A percentile compares a stretch with the other conserved stretches of the same genome.
Evolutionary conservation across 1,284 basidiomycete species (phyloP).

Genomic region (Coniferiporia sulphurascens): DNA sequence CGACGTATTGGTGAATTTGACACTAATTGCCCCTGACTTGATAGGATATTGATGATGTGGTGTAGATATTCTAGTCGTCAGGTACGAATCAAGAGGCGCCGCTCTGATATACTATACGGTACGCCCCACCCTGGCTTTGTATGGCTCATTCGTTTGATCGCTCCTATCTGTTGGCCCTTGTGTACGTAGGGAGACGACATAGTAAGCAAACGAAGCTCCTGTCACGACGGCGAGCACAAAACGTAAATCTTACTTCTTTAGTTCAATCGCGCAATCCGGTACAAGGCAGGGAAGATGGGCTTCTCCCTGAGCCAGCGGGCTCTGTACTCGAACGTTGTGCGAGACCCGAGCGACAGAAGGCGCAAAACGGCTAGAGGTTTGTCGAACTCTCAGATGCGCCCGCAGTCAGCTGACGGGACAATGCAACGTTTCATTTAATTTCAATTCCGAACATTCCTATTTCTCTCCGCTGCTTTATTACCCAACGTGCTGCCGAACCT

Average conservation of each 20-base stretch:
- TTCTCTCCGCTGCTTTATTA: background rate
- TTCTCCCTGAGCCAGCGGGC: constrained; percentile 86
- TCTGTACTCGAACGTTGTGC: constrained; percentile 66
- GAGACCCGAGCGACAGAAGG: constrained; percentile 55
- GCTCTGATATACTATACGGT: constrained; percentile 88
- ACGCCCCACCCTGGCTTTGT: constrained; percentile 23
- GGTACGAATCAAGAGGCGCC: constrained; percentile 74
- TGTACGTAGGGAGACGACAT: constrained; percentile 71
- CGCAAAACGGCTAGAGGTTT: constrained; percentile 64
- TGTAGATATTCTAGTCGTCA: constrained; percentile 67
- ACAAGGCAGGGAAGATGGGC: constrained; percentile 78
- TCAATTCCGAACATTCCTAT: background rate
- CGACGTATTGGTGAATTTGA: constrained; percentile 67
- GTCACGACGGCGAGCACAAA: background rate
- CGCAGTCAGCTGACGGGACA: background rate
- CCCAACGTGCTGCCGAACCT: background rate
- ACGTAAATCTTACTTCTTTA: constrained; percentile 27
- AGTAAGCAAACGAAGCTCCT: constrained; percentile 37
- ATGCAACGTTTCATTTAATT: background rate
- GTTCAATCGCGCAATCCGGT: constrained; percentile 87
- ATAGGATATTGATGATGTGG: background rate
- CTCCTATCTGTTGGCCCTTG: constrained; percentile 29
- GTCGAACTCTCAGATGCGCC: background rate
- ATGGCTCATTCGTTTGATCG: constrained; percentile 4
- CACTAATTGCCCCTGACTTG: background rate